Evolutionary conservation across 2,329 filamentous ascomycete genomes (phyloP), one percentile per base, ranked within the genome.

Genomic region (Aspergillus ruber): DNA sequence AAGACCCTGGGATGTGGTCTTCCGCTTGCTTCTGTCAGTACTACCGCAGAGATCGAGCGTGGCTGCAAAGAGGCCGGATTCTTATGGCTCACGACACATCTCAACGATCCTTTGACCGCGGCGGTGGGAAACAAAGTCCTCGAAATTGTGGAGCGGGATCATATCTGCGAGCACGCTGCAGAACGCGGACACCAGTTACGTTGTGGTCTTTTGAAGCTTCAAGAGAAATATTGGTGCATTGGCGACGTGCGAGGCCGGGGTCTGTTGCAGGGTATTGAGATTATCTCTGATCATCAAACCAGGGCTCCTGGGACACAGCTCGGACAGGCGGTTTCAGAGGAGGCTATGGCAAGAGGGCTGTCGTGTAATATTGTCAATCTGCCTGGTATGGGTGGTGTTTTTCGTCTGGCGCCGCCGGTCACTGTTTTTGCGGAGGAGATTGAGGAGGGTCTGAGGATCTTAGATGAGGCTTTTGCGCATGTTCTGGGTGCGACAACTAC

Each of bases 1-100:
- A 84, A 84, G 62, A 83, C 80, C 0, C 68, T 83, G 0, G 81
- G 80, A 0, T 80, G 79, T 55, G 80, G 81, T 0, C 64, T 84
- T 0, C 80, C 82, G 1, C 66, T 84, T 3, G 75, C 74, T 43
- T 75, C 81, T 0, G 78, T 84, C 1, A 68, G 79, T 2, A 82
- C 81, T 0, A 79, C 73, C 39, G 67, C 71, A 4, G 68, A 74
- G 27, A 80, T 84, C 41, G 79, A 75, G 38, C 61, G 64, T 3
- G 69, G 70, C 1, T 76, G 74, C 27, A 62, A 64, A 9, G 73
- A 79, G 15, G 66, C 68, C 3, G 75, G 72, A 23, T 84, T 74
- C 54, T 66, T 78, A 15, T 83, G 79, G 57, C 76, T 80, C 52
- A 84, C 80, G 0, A 84, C 81, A 0, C 82, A 84, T 53, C 64